phyloP scores from a whole-genome alignment of 306 rosid genomes.

The Glycyrrhiza uralensis region DNA sequence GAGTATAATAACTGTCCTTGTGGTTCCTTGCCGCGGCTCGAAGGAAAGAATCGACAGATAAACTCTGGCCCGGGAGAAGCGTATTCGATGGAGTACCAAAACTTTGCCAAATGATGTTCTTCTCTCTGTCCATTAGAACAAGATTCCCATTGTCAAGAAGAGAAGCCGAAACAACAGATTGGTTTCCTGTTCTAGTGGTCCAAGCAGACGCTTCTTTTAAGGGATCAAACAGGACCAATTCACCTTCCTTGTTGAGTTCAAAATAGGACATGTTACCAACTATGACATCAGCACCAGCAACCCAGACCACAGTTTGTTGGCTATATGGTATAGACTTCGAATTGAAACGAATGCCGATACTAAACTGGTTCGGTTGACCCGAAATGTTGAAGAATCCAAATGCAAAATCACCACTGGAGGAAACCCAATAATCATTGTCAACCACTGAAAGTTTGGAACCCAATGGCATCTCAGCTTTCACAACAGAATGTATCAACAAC shows the following conservation, averaged over 20 bases:
- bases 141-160: conserved; percentile 62
- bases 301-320: conserved; percentile 56
- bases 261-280: conserved; percentile 55
- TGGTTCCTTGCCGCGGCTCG: conserved; percentile 53
- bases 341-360: conserved; percentile 59
- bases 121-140: conserved; percentile 44
- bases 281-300: conserved; percentile 43
- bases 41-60: conserved; percentile 32
- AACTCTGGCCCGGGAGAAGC: conserved; percentile 70
- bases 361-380: conserved; percentile 48
- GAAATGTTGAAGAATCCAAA: conserved; percentile 49
- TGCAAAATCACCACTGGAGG: conserved; percentile 64
- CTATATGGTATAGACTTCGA: conserved; percentile 48
- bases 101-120: conserved; percentile 56
- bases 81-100: conserved; percentile 57
- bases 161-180: conserved; percentile 49
- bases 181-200: conserved; percentile 39
- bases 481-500: conserved; percentile 36
- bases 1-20: conserved; percentile 60
- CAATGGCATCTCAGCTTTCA: conserved; percentile 50
- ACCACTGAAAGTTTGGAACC: conserved; percentile 57
- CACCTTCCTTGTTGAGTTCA: conserved; percentile 48
- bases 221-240: conserved; percentile 56
- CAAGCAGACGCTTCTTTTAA: conserved; percentile 29
- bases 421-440: conserved; percentile 55